Base-by-base conservation (phyloP, 2,329 filamentous ascomycete genomes). In the Pyricularia pennisetigena region DNA sequence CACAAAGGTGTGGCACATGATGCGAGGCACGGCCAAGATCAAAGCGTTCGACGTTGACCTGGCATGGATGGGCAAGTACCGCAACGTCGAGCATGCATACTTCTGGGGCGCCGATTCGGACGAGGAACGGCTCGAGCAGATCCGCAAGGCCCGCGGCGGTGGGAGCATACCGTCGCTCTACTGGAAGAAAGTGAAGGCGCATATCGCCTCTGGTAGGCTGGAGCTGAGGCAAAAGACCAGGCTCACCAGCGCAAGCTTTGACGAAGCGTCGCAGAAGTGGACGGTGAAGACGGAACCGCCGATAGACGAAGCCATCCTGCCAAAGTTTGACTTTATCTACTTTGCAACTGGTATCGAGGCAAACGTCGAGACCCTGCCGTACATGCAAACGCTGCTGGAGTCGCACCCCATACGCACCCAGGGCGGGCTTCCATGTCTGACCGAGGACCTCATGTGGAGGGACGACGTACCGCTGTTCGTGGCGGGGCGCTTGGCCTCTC, bases 31-130 rank as follows among this genome's bases (percentile, higher is more conserved):
- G 24, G 30, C 32, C 14, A 79, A 81, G 72, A 83, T 92, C 66
- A 94, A 94, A 77, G 88, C 90, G 69, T 94, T 94, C 71, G 92
- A 94, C 72, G 84, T 94, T 28, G 86, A 88, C 68, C 82, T 94
- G 1, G 83, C 86, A 65, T 95, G 92, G 92, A 90, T 94, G 76
- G 90, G 89, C 10, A 94, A 94, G 75, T 94, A 91, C 76, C 88
- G 89, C 68, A 94, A 94, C 75, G 85, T 87, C 68, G 87, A 91
- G 72, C 90, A 94, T 74, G 88, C 91, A 0, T 83, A 84, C 0
- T 95, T 94, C 76, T 94, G 90, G 89, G 87, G 86, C 7, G 90
- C 90, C 3, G 90, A 93, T 72, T 86, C 85, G 6, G 88, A 92
- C 69, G 83, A 87, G 29, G 85, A 94, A 76, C 83, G 90, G 2